Conservation (phyloP, 2,329 filamentous ascomycete species). For the Ceratocystis huliohia region DNA sequence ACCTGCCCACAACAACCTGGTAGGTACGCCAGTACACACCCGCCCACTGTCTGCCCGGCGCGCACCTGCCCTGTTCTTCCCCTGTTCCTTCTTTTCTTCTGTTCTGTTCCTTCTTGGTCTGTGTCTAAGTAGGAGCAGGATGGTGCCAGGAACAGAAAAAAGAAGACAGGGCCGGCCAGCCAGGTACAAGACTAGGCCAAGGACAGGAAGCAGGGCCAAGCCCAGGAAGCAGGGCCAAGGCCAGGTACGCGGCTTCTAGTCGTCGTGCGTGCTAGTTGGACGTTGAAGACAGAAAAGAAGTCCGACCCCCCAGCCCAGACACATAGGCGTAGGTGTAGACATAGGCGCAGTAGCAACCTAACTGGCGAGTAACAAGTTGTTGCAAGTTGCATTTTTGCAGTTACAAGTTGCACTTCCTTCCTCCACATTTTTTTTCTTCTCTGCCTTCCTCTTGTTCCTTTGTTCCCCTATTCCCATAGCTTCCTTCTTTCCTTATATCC, state of each 20-base stretch:
- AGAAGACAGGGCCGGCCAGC: neutral
- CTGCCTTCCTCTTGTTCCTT: neutral
- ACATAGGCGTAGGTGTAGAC: neutral
- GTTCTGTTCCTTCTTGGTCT: conserved; percentile 6
- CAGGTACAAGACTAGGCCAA: conserved; percentile 3
- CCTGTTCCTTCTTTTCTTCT: conserved; percentile 1
- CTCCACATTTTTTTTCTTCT: neutral
- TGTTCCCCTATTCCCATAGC: conserved; percentile 11
- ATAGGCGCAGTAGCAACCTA: neutral
- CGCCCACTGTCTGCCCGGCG: neutral
- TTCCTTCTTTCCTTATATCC: conserved; percentile 1
- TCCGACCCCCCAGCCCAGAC: neutral
- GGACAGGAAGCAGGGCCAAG: conserved; percentile 1
- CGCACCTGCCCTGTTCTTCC: conserved; percentile 4
- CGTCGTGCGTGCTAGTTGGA: neutral
- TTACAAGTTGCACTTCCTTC: neutral
- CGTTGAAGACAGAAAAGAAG: neutral
- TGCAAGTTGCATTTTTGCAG: neutral
- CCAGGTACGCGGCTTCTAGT: conserved; percentile 1
- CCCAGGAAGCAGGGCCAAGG: conserved; percentile 1
- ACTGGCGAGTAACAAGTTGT: neutral
- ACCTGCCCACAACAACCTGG: neutral
- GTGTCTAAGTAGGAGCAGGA: neutral
- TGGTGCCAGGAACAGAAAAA: neutral
- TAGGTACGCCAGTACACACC: neutral